Evolutionary conservation across 139 green algal genomes (phyloP).

Genomic region (Spirogloea muscicola): DNA sequence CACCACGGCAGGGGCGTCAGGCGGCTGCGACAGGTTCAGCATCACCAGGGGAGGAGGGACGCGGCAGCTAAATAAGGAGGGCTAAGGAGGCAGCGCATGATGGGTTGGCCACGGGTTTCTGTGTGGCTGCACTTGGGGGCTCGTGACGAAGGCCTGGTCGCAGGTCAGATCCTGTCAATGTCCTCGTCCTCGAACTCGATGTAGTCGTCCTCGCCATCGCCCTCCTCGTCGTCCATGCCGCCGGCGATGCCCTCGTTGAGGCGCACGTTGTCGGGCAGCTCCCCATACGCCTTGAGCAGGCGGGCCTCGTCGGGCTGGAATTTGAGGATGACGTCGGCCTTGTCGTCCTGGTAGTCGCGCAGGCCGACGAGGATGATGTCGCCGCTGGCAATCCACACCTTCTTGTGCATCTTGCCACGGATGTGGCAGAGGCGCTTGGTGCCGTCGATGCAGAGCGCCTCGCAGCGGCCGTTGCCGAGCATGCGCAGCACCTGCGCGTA

Average conservation of each 20-base stretch:
- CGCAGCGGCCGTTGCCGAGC: constrained; percentile 96
- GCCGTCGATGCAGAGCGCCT: constrained; percentile 97
- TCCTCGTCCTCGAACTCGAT: constrained; percentile 41
- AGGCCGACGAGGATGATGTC: constrained; percentile 97
- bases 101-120: no score
- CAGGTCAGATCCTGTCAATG: constrained; percentile 39
- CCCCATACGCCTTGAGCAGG: constrained; percentile 90
- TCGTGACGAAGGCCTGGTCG: no score
- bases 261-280: constrained; percentile 82
- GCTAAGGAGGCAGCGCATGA: no score
- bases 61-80: no score
- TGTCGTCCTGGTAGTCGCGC: constrained; percentile 99
- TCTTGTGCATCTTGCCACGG: constrained; percentile 99
- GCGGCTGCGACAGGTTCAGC: no score
- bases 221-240: constrained; percentile 31
- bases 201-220: constrained; percentile 26
- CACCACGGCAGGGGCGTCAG: no score
- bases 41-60: no score
- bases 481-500: constrained; percentile 95
- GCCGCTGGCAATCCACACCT: constrained; percentile 86
- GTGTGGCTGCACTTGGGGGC: no score
- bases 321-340: constrained; percentile 99
- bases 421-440: constrained; percentile 98
- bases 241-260: constrained; percentile 36
- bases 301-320: constrained; percentile 92